phyloP scores from a whole-genome alignment of 441 rosid species.

The Manihot esculenta region DNA sequence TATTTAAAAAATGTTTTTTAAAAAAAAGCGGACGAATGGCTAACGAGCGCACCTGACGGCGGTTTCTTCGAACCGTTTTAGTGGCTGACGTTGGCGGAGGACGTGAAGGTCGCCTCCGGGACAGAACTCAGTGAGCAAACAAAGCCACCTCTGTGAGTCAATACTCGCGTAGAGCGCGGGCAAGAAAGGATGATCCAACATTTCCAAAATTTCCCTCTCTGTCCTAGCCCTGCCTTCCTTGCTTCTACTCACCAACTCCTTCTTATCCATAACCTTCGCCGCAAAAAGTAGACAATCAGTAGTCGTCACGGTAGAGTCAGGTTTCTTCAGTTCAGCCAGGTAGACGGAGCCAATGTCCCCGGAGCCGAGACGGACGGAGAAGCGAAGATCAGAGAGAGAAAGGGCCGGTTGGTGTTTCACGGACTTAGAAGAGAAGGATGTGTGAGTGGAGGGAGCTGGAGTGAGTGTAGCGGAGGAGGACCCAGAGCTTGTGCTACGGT shows the following conservation, averaged over 20 bases:
- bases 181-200: slow-evolving; percentile 84
- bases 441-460: slow-evolving; percentile 55
- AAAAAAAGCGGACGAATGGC: slow-evolving; percentile 3
- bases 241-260: slow-evolving; percentile 67
- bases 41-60: slow-evolving; percentile 73
- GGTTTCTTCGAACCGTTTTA: slow-evolving; percentile 78
- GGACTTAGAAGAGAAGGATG: slow-evolving; percentile 59
- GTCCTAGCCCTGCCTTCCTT: slow-evolving; percentile 87
- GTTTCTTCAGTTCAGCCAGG: slow-evolving; percentile 45
- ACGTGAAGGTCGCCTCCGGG: slow-evolving; percentile 96
- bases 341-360: slow-evolving; percentile 78
- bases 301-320: slow-evolving; percentile 25
- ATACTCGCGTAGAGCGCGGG: slow-evolving; percentile 75
- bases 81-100: slow-evolving; percentile 83
- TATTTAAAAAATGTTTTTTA: background rate
- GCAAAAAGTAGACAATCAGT: slow-evolving; percentile 40
- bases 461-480: slow-evolving; percentile 64
- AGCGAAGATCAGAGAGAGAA: slow-evolving; percentile 40
- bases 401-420: slow-evolving; percentile 12
- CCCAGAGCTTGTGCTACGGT: slow-evolving; percentile 75
- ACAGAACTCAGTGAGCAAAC: slow-evolving; percentile 88
- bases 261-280: slow-evolving; percentile 90
- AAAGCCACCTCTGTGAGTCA: slow-evolving; percentile 79
- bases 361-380: slow-evolving; percentile 53
- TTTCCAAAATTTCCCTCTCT: slow-evolving; percentile 79